Evolutionary conservation across 1,284 basidiomycete genomes (phyloP), one percentile per base, ranked within the genome.

Genomic region (Pseudozyma hubeiensis): DNA sequence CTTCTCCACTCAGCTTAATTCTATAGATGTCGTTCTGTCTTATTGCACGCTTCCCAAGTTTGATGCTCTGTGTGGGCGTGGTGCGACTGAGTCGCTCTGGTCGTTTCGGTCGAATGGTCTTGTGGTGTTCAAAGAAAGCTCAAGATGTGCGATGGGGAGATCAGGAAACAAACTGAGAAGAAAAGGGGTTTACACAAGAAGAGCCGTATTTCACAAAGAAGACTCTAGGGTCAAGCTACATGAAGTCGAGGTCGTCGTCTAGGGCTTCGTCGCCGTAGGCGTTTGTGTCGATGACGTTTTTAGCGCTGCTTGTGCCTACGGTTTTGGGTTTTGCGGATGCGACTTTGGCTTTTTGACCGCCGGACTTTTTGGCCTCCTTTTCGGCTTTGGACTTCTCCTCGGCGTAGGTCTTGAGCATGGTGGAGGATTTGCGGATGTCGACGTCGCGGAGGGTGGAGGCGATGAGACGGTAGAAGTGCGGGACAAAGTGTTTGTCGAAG

Each of bases 191-290:
- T 24, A 2, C 24, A 24, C n/a, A 24, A 24, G 24, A 24, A 24
- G 24, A 24, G 24, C 24, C 1, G 24, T 24, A 24, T 24, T 24
- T 24, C 24, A 24, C 24, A 24, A 24, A 24, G 24, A 24, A 24
- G 24, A 24, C 24, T 24, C 24, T 24, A 2, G 24, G 24, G 24
- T 24, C 2, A 2, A 14, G 13, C 69, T 67, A 83, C 81, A 83
- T 83, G 49, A 83, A 83, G 65, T 83, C 81, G 10, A 82, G 64
- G 53, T 83, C 81, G 58, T 83, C 81, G 43, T 82, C 81, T 40
- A 83, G 71, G 29, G 81, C 81, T 46, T 83, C 81, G 50, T 81
- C 75, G 40, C 81, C 81, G 51, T 83, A 82, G 9, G 78, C 80
- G 11, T 64, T 58, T 7, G 77, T 75, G 50, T 82, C 81, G 59